Conservation (phyloP, 1,284 basidiomycete genomes). For the Apiotrichum gamsii region DNA sequence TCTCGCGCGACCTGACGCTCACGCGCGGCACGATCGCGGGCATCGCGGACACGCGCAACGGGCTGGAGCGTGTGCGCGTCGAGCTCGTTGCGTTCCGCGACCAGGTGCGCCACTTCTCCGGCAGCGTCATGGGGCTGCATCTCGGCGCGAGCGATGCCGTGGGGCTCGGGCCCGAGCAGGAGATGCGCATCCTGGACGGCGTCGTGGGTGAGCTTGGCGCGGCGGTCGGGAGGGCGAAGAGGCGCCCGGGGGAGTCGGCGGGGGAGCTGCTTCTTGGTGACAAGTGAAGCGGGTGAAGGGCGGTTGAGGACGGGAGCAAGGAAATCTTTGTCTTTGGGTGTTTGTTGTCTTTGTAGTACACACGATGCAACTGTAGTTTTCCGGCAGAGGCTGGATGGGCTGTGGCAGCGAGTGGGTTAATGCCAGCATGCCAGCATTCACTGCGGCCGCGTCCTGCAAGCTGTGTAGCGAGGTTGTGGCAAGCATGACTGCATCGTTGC, state of each 20-base stretch:
- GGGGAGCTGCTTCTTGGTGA: too few species aligned
- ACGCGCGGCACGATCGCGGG: constrained; percentile 28
- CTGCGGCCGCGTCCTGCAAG: too few species aligned
- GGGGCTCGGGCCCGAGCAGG: constrained; percentile 32
- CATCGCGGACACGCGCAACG: constrained; percentile 20
- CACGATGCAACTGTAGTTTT: too few species aligned
- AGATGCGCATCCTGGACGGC: constrained; percentile 22
- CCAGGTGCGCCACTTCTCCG: constrained; percentile 37
- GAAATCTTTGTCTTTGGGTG: too few species aligned
- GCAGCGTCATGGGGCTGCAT: constrained; percentile 41
- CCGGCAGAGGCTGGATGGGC: too few species aligned
- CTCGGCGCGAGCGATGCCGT: constrained; percentile 23
- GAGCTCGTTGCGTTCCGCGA: constrained; percentile 32
- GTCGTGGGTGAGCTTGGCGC: constrained; percentile 13
- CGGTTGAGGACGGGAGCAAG: too few species aligned
- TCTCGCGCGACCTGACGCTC: constrained; percentile 30
- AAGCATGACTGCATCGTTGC: too few species aligned
- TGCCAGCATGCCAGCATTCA: too few species aligned
- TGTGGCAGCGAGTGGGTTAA: too few species aligned
- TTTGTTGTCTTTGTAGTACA: too few species aligned
- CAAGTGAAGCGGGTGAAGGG: too few species aligned
- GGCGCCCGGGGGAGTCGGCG: constrained; percentile 3
- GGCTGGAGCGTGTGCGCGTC: constrained; percentile 25
- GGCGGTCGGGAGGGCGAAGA: constrained; percentile 14
- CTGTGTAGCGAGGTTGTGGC: too few species aligned